A percentile compares a stretch with the other conserved stretches of the same genome.
These are phyloP conservation scores for Gossypium raimondii DNA, from an alignment of 345 rosid species.

Conservation along the genomic window DNA sequence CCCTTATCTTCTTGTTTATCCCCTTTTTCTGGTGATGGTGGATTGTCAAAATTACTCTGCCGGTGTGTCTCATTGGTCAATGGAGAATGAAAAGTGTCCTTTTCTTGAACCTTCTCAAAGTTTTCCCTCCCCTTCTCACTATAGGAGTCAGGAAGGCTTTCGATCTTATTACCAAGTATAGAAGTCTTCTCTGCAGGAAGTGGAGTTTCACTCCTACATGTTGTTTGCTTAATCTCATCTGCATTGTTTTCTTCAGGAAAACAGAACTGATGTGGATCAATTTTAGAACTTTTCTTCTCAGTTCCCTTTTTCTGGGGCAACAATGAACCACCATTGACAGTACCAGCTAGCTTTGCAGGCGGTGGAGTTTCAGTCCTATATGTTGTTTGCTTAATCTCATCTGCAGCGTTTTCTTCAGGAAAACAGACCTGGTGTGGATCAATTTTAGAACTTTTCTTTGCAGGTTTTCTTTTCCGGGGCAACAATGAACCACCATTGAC, in stretches of 20 bases:
- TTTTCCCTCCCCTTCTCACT: conserved; percentile 32
- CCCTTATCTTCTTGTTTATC: conserved; percentile 33
- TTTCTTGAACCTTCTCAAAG: conserved; percentile 29
- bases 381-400: conserved; percentile 33
- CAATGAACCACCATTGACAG: too few species aligned
- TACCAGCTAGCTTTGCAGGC: conserved; percentile 20
- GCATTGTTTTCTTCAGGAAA: conserved; percentile 32
- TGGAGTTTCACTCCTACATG: conserved; percentile 31
- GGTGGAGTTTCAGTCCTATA: conserved; percentile 31
- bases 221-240: conserved; percentile 34
- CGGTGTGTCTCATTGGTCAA: conserved; percentile 29
- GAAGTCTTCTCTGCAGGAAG: conserved; percentile 43
- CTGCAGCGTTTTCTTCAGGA: conserved; percentile 32
- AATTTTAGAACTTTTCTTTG: conserved; percentile 31
- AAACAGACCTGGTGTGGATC: conserved; percentile 41
- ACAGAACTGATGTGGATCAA: conserved; percentile 39
- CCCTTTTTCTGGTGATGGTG: conserved; percentile 26
- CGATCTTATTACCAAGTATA: conserved; percentile 34
- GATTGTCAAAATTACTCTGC: conserved; percentile 28
- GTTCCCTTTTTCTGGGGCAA: neutral
- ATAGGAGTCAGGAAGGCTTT: conserved; percentile 23
- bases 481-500: conserved; percentile 30
- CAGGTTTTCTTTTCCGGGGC: conserved; percentile 35
- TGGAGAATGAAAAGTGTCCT: conserved; percentile 31
- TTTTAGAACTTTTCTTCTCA: conserved; percentile 30